Percentiles rank a stretch among this genome's conserved stretches.
Evolutionary conservation across 306 rosid genomes (phyloP).

Genomic region (Rubus parviflorus): DNA sequence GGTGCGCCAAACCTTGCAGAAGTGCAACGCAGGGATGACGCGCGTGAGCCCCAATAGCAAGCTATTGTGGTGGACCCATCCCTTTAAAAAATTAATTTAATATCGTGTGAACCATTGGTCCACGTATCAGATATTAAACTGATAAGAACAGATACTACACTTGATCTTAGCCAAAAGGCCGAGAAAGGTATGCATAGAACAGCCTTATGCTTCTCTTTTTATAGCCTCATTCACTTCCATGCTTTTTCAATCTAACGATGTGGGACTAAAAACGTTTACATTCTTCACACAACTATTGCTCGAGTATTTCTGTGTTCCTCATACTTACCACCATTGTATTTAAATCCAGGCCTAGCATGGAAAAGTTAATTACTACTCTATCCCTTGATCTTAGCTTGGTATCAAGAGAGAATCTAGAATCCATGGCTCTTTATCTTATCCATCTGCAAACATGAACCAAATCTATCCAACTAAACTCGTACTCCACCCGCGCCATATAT

Average conservation of each 20-base stretch:
- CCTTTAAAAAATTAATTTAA: not conserved
- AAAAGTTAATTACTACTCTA: not conserved
- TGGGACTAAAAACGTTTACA: not conserved
- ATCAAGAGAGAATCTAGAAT: not conserved
- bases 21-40: not conserved
- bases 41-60: not conserved
- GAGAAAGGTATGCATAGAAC: not conserved
- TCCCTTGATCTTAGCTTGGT: too few relatives aligned
- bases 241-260: not conserved
- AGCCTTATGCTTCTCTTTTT: too few relatives aligned
- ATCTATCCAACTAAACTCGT: too few relatives aligned
- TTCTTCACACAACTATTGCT: too few relatives aligned
- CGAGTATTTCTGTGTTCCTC: too few relatives aligned
- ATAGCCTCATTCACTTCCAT: not conserved
- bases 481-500: not conserved
- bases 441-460: too few relatives aligned
- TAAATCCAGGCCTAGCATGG: not conserved
- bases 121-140: too few relatives aligned
- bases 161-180: slow-evolving; percentile 7
- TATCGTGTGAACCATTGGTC: too few relatives aligned
- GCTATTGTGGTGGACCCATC: not conserved
- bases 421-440: too few relatives aligned
- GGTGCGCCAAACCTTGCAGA: not conserved
- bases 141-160: not conserved
- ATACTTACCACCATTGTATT: too few relatives aligned